Evolutionary conservation across 129 eudicot genomes (phyloP), one percentile per base, ranked within the genome.

Genomic region (Centrapalus pauciflorus): DNA sequence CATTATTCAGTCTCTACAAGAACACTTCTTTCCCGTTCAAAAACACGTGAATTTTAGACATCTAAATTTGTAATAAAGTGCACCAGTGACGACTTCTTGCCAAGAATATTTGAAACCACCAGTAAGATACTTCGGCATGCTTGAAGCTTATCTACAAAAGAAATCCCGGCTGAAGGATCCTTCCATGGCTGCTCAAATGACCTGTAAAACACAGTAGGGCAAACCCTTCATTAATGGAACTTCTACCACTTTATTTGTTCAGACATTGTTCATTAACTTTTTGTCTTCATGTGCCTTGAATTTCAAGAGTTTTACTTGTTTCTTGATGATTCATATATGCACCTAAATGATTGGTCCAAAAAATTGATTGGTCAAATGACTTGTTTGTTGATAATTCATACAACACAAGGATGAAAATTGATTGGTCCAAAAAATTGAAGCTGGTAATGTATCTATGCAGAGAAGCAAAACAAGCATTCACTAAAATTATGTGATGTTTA

Each of bases 181-280:
- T 65, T 81, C 89, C 85, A 86, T 26, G 89, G 85, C 75, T 83
- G 74, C 73, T 85, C 62, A 70, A 65, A 88, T 50, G 92, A 93
- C 98, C 98, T 65, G 85, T 25, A 20, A 55, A 70, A 26, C 20
- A 27, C 3, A 16, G 1, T 10, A 17, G 41, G 21, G 19, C n/a
- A n/a, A n/a, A n/a, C n/a, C n/a, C n/a, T n/a, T n/a, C n/a, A n/a
- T n/a, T n/a, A n/a, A n/a, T n/a, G n/a, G n/a, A n/a, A n/a, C n/a
- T n/a, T n/a, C n/a, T n/a, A n/a, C n/a, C n/a, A n/a, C n/a, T n/a
- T n/a, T n/a, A n/a, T n/a, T n/a, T n/a, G n/a, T n/a, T n/a, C n/a
- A n/a, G n/a, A n/a, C n/a, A n/a, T n/a, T n/a, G n/a, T n/a, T n/a
- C n/a, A n/a, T n/a, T n/a, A n/a, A n/a, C n/a, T n/a, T n/a, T n/a